Percentiles rank a stretch among this genome's conserved stretches.
phyloP scores from a whole-genome alignment of 768 basidiomycete genomes.

The Hypholoma fasciculare region DNA sequence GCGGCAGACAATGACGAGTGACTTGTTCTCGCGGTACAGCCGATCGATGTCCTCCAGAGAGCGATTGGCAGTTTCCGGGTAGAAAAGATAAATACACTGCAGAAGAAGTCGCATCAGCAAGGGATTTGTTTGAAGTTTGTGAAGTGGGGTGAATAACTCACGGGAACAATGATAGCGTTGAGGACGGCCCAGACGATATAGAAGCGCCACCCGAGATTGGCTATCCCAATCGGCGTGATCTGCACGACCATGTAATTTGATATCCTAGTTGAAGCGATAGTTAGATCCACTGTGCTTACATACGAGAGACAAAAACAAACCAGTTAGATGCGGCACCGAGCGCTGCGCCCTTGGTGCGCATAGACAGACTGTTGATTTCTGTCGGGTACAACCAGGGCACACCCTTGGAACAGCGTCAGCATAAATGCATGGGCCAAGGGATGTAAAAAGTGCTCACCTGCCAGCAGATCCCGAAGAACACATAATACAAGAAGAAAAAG shows the following conservation, averaged over 20 bases:
- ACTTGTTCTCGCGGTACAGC: conserved; percentile 44
- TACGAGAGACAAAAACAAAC: conserved; percentile 19
- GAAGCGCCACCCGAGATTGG: conserved; percentile 48
- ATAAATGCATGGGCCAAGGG: not conserved
- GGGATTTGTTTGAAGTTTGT: not conserved
- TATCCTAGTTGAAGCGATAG: conserved; percentile 28
- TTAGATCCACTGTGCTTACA: not conserved
- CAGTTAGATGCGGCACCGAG: conserved; percentile 49
- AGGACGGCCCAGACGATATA: conserved; percentile 51
- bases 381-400: conserved; percentile 53
- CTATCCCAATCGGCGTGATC: conserved; percentile 47
- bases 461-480: conserved; percentile 55
- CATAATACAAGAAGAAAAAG: conserved; percentile 52
- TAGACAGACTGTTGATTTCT: conserved; percentile 50
- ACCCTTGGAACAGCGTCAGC: conserved; percentile 27
- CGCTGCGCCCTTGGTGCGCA: conserved; percentile 52
- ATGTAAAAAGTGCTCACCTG: conserved; percentile 32
- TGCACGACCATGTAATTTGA: conserved; percentile 52
- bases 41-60: conserved; percentile 51
- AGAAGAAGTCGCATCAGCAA: not conserved
- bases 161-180: conserved; percentile 48
- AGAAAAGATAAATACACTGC: conserved; percentile 46
- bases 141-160: conserved; percentile 18
- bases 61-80: conserved; percentile 51
- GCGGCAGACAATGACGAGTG: conserved; percentile 36